Evolutionary conservation across 768 basidiomycete genomes (phyloP).

Genomic region (Termitomyces eurrhizus): DNA sequence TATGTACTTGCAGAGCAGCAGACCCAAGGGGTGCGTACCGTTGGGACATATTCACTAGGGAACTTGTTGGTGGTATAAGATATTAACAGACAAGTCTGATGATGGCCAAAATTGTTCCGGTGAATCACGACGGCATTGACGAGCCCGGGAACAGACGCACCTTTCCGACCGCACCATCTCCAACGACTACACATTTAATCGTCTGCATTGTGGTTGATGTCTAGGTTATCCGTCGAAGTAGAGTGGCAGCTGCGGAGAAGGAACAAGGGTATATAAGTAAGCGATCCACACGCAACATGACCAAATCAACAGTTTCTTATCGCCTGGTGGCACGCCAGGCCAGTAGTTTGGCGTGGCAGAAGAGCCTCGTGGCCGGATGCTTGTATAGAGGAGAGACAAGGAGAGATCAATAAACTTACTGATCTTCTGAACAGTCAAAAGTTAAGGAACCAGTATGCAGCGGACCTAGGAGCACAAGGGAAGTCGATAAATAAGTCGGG

Average conservation of each 20-base stretch:
- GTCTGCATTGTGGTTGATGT: conserved; percentile 70
- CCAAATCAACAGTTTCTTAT: conserved; percentile 18
- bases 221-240: conserved; percentile 13
- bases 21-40: conserved; percentile 55
- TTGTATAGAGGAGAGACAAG: conserved; percentile 9
- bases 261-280: conserved; percentile 16
- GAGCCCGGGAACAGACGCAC: conserved; percentile 41
- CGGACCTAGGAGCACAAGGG: conserved; percentile 19
- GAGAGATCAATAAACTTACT: conserved; percentile 13
- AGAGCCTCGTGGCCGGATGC: conserved; percentile 37
- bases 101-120: conserved; percentile 8
- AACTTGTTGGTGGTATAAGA: conserved; percentile 99
- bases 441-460: conserved; percentile 17
- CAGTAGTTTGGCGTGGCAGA: conserved; percentile 31
- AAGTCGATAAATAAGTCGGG: conserved; percentile 28
- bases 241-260: conserved; percentile 11
- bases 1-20: conserved; percentile 17
- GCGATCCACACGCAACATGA: conserved; percentile 11
- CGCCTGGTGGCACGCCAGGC: conserved; percentile 24
- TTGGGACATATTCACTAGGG: conserved; percentile 98
- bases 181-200: conserved; percentile 96
- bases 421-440: conserved; percentile 18
- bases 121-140: background rate
- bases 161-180: conserved; percentile 98
- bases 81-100: conserved; percentile 86